These are phyloP conservation scores for Candida pseudoviswanathii DNA, from an alignment of 1,139 yeast species.

Conservation along the genomic window DNA sequence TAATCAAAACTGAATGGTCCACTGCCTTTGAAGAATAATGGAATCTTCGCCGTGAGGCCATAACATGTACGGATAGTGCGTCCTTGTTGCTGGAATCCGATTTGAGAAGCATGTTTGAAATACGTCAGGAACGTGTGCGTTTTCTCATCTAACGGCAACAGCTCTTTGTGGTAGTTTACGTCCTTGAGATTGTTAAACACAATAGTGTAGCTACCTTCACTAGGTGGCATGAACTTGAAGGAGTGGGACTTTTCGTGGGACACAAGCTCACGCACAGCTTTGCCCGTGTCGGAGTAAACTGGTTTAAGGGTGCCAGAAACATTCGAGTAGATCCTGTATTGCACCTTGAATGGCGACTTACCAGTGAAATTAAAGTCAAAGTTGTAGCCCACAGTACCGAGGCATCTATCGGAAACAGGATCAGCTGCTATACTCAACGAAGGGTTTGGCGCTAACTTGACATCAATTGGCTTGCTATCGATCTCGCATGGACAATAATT, in stretches of 20 bases:
- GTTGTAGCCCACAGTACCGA: conserved; percentile 82
- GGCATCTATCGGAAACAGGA: conserved; percentile 81
- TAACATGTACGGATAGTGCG: conserved; percentile 38
- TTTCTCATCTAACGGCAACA: conserved; percentile 34
- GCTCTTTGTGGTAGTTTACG: conserved; percentile 44
- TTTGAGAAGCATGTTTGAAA: conserved; percentile 52
- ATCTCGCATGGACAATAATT: conserved; percentile 67
- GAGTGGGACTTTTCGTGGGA: conserved; percentile 30
- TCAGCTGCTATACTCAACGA: conserved; percentile 52
- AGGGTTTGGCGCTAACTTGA: conserved; percentile 47
- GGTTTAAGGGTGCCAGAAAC: conserved; percentile 34
- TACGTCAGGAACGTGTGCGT: conserved; percentile 52
- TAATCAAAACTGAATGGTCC: conserved; percentile 76
- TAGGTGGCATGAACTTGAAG: conserved; percentile 72
- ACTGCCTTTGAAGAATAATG: conserved; percentile 69
- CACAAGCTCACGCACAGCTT: conserved; percentile 25
- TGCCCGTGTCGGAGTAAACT: conserved; percentile 34
- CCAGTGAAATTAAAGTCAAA: conserved; percentile 76
- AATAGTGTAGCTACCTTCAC: conserved; percentile 80
- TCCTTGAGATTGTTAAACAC: conserved; percentile 64
- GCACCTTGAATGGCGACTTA: conserved; percentile 75
- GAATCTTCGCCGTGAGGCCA: conserved; percentile 43
- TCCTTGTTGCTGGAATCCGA: conserved; percentile 13
- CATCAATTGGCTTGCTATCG: conserved; percentile 16
- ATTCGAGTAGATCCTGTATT: conserved; percentile 59